Conservation (phyloP, 805 yeast genomes). For the Cyberlindnera misumaiensis region DNA sequence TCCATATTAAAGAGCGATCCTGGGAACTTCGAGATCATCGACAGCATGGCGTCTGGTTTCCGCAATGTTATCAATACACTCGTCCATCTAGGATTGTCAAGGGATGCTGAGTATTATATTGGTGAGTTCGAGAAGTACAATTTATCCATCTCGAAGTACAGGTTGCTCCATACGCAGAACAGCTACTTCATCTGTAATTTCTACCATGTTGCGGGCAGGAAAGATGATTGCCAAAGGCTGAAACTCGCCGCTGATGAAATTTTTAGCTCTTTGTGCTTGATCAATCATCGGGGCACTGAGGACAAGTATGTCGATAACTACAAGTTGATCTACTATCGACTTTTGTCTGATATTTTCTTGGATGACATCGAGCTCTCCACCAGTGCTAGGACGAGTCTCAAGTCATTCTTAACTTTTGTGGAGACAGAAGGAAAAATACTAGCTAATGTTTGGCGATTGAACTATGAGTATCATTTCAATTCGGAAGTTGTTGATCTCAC, state of each 20-base stretch:
- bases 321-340: constrained; percentile 16
- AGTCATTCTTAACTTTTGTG: constrained; percentile 12
- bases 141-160: constrained; percentile 11
- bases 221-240: constrained; percentile 2
- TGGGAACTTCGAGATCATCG: constrained; percentile 26
- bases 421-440: constrained; percentile 16
- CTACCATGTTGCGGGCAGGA: constrained; percentile 13
- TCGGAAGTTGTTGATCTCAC: constrained; percentile 13
- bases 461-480: constrained; percentile 19
- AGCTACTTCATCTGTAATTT: constrained; percentile 18
- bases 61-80: constrained; percentile 32
- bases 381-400: constrained; percentile 10
- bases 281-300: constrained; percentile 1
- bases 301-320: constrained; percentile 17
- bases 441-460: constrained; percentile 15
- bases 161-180: constrained; percentile 10
- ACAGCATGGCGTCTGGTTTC: constrained; percentile 32
- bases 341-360: constrained; percentile 15
- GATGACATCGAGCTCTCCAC: not conserved
- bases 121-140: constrained; percentile 35
- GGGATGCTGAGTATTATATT: constrained; percentile 50
- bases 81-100: constrained; percentile 46
- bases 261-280: constrained; percentile 12
- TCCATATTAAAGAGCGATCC: constrained; percentile 41
- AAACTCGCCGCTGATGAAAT: constrained; percentile 11